These are phyloP conservation scores for Tetrapisispora iriomotensis DNA, from an alignment of 805 yeast species.

Conservation along the genomic window DNA sequence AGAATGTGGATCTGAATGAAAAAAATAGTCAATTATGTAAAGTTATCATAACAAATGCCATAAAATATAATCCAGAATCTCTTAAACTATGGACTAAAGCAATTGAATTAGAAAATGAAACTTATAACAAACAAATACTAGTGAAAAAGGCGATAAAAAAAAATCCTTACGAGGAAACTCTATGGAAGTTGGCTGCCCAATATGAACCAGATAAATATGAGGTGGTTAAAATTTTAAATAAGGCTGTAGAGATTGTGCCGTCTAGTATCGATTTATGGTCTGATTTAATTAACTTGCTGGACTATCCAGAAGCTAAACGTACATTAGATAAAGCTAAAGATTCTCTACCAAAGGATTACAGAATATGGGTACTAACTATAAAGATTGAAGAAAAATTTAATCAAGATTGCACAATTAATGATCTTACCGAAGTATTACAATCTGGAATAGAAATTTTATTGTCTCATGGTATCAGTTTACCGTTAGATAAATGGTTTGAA, in stretches of 20 bases:
- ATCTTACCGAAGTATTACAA: constrained; percentile 13
- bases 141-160: constrained; percentile 63
- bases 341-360: constrained; percentile 35
- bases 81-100: constrained; percentile 68
- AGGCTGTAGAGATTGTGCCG: constrained; percentile 66
- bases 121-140: constrained; percentile 42
- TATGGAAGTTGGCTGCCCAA: constrained; percentile 65
- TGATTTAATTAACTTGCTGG: constrained; percentile 37
- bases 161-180: constrained; percentile 42
- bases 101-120: constrained; percentile 51
- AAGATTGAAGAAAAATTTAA: constrained; percentile 49
- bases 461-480: constrained; percentile 31
- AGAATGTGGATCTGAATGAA: constrained; percentile 52
- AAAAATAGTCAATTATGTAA: constrained; percentile 38
- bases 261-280: constrained; percentile 57
- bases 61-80: constrained; percentile 46
- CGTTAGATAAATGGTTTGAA: constrained; percentile 42
- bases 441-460: constrained; percentile 41
- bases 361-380: constrained; percentile 63
- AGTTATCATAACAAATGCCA: constrained; percentile 54
- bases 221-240: constrained; percentile 42
- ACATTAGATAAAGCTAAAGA: constrained; percentile 55
- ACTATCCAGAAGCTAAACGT: constrained; percentile 39
- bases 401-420: constrained; percentile 35
- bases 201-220: constrained; percentile 46